A percentile compares a stretch with the other conserved stretches of the same genome.
phyloP scores from a whole-genome alignment of 495 filamentous ascomycete species.

The Xylaria telfairii region DNA sequence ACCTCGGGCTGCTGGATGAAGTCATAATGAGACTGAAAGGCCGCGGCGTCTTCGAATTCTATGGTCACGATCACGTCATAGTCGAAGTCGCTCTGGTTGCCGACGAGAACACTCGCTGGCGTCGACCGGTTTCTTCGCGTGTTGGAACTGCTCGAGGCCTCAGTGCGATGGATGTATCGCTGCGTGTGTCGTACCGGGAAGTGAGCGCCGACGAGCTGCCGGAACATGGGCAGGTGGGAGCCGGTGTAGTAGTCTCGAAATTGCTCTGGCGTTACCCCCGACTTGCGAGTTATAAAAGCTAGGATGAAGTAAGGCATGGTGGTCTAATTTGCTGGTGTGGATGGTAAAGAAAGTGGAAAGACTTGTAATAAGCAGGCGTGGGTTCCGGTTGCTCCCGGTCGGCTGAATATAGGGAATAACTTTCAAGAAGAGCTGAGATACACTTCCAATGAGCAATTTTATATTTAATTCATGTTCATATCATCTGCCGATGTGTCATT shows the following conservation, averaged over 20 bases:
- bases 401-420: neutral
- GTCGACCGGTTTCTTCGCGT: conserved; percentile 21
- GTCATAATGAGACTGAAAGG: conserved; percentile 38
- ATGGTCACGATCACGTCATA: conserved; percentile 48
- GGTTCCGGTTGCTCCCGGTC: neutral
- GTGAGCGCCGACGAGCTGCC: conserved; percentile 33
- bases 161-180: conserved; percentile 39
- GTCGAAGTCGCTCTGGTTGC: conserved; percentile 47
- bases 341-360: neutral
- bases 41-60: conserved; percentile 41
- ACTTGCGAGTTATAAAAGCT: conserved; percentile 40
- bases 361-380: neutral
- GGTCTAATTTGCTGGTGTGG: neutral
- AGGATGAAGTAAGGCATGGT: conserved; percentile 33
- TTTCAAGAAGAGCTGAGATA: neutral
- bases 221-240: conserved; percentile 41
- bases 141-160: neutral
- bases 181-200: conserved; percentile 39
- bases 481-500: neutral
- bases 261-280: conserved; percentile 36
- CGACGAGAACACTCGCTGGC: conserved; percentile 42
- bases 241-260: conserved; percentile 44
- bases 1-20: conserved; percentile 34
- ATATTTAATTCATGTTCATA: neutral
- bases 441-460: neutral